Conservation (phyloP, 1,284 basidiomycete species). For the Cryptococcus deneoformans region DNA sequence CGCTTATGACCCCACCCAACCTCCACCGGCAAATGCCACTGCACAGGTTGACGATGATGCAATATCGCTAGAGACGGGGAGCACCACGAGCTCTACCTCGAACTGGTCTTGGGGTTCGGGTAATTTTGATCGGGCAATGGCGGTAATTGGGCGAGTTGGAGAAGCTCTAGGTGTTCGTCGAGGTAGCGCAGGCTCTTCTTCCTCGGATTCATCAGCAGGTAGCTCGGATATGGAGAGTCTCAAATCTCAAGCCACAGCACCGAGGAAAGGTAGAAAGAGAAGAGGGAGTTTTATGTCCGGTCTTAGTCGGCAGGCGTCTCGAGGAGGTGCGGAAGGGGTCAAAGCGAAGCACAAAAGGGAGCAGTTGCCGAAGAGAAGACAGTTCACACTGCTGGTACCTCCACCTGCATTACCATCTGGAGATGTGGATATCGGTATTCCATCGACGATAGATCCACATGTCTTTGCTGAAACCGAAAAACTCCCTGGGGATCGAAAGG, state of each 20-base stretch:
- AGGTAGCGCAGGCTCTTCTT: conserved; percentile 24
- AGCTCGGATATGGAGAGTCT: conserved; percentile 7
- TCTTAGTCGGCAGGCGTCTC: conserved; percentile 15
- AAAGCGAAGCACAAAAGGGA: conserved; percentile 12
- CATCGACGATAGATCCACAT: conserved; percentile 7
- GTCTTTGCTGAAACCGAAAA: conserved; percentile 5
- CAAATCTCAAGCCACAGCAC: conserved; percentile 10
- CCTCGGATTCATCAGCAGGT: not conserved
- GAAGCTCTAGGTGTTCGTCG: conserved; percentile 41
- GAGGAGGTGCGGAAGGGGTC: conserved; percentile 22
- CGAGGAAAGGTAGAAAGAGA: conserved; percentile 11
- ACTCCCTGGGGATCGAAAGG: conserved; percentile 1
- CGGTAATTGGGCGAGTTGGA: conserved; percentile 42
- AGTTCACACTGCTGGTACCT: conserved; percentile 57
- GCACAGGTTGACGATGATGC: conserved; percentile 30
- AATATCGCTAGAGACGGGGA: conserved; percentile 22
- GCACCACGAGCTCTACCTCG: conserved; percentile 24
- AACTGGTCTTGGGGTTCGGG: conserved; percentile 39
- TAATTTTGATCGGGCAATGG: conserved; percentile 36
- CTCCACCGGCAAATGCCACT: not conserved
- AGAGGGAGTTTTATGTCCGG: conserved; percentile 14
- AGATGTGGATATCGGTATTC: conserved; percentile 10
- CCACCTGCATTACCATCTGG: conserved; percentile 1
- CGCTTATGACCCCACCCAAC: conserved; percentile 25
- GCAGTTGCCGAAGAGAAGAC: conserved; percentile 49